Evolutionary conservation across 352 stramenopile genomes (phyloP).

Genomic region (Phytophthora fragariae): DNA sequence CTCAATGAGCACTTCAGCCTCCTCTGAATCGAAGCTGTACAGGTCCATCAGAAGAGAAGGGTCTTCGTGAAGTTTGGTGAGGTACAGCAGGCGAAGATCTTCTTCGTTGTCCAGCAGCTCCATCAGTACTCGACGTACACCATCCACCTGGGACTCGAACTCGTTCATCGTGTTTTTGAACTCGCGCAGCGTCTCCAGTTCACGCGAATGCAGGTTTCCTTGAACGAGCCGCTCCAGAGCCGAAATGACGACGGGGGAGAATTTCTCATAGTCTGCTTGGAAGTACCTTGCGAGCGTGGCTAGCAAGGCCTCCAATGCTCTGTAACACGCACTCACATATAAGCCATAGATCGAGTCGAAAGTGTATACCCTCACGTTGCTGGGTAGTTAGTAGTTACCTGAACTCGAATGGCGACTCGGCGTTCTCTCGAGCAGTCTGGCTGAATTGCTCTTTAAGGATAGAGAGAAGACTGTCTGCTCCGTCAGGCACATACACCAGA

Average conservation of each 20-base stretch:
- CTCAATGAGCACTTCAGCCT: slow-evolving; percentile 80
- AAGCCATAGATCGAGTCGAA: neutral
- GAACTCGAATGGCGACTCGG: slow-evolving; percentile 74
- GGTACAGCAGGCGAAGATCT: slow-evolving; percentile 64
- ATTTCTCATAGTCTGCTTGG: slow-evolving; percentile 59
- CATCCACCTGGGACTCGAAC: slow-evolving; percentile 74
- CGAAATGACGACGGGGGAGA: slow-evolving; percentile 48
- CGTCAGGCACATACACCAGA: slow-evolving; percentile 65
- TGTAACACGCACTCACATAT: slow-evolving; percentile 9
- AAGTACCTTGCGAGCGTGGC: slow-evolving; percentile 67
- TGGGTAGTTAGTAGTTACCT: slow-evolving; percentile 44
- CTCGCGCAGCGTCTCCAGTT: slow-evolving; percentile 68
- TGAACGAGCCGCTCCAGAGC: slow-evolving; percentile 62
- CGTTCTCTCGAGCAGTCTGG: slow-evolving; percentile 57
- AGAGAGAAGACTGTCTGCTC: slow-evolving; percentile 62
- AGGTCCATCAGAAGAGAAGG: slow-evolving; percentile 58
- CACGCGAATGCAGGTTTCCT: slow-evolving; percentile 51
- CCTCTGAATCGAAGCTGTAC: slow-evolving; percentile 77
- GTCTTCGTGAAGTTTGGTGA: slow-evolving; percentile 74
- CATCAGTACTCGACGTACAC: slow-evolving; percentile 69
- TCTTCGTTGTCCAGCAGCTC: slow-evolving; percentile 75
- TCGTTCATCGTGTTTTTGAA: slow-evolving; percentile 81
- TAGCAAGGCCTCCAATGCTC: slow-evolving; percentile 66
- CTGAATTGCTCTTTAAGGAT: slow-evolving; percentile 77
- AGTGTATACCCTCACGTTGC: neutral